Evolutionary conservation across 2,329 filamentous ascomycete genomes (phyloP), one percentile per base, ranked within the genome.

Genomic region (Penicillium sp.): DNA sequence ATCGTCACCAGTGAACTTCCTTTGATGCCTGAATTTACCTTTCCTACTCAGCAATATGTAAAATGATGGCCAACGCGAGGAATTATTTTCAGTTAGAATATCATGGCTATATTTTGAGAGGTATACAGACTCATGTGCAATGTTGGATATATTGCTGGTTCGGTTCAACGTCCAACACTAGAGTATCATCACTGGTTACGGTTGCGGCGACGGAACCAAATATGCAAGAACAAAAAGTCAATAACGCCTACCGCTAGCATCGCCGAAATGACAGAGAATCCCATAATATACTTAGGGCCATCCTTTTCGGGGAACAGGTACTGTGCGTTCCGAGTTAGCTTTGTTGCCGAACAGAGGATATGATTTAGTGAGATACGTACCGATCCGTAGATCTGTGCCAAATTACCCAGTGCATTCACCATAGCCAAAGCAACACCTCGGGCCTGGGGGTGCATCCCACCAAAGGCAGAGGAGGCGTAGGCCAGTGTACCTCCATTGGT

Each of bases 331-430:
- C 11, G 21, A 25, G 43, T 36, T 46, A 44, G 21, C n/a, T 49
- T 25, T 16, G n/a, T 19, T 8, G 25, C 3, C 13, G 8, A 25
- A 1, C 11, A 33, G 8, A 5, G 16, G 1, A 9, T 7, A 31
- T 16, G n/a, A 2, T 15, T 27, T 34, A 29, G 38, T 5, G 3
- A n/a, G 11, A 21, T 10, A 39, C 43, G n/a, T 46, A 62, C 58
- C 40, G 66, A 66, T 23, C 82, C 82, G 58, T 84, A 84, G 19
- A 85, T 84, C 59, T 82, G 79, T 0, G 81, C 79, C 11, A 83
- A 65, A 59, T 84, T 84, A 4, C 80, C 82, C 64, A 84, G 72
- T 0, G 80, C 79, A 60, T 84, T 83, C 39, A 84, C 78, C 10
- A 83, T 66, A 1, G 81, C 82, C 23, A 84, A 67, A 3, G 75